These are phyloP conservation scores for Pseudotsuga menziesii DNA, from an alignment of 75 land plant species.

Conservation along the genomic window DNA sequence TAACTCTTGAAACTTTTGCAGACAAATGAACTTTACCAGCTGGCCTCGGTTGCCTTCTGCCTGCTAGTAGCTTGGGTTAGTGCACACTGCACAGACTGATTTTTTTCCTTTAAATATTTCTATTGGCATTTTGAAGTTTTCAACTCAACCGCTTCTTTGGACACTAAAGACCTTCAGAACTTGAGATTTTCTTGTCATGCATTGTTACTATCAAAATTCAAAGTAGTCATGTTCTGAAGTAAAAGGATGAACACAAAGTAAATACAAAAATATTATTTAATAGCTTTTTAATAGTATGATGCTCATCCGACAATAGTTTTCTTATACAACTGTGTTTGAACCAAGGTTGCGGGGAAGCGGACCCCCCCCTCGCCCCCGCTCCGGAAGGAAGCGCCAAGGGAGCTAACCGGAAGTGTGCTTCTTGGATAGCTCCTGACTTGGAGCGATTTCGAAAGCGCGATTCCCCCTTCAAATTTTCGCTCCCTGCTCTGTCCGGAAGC, in stretches of 20 bases:
- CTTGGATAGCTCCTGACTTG: too few species aligned
- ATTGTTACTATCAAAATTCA: background rate
- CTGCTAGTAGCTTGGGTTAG: slow-evolving; percentile 96
- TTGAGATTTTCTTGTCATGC: background rate
- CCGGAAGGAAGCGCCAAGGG: too few species aligned
- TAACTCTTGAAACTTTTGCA: slow-evolving; percentile 27
- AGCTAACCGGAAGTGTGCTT: too few species aligned
- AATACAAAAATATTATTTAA: background rate
- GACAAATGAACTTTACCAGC: slow-evolving; percentile 96
- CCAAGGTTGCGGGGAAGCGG: too few species aligned
- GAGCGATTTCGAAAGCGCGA: too few species aligned
- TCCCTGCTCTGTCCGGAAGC: too few species aligned
- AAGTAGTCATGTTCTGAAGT: background rate
- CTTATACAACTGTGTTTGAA: too few species aligned
- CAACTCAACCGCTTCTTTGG: background rate
- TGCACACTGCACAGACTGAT: background rate
- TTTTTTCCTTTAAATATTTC: background rate
- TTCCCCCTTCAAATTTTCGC: too few species aligned
- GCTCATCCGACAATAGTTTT: too few species aligned
- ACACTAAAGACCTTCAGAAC: background rate
- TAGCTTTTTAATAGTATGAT: too few species aligned
- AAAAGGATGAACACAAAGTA: background rate
- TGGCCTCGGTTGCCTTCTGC: slow-evolving; percentile 98
- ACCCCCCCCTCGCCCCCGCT: too few species aligned
- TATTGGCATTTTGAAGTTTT: background rate